Conservation (phyloP, 345 rosid genomes). For the Acer yangbiense region DNA sequence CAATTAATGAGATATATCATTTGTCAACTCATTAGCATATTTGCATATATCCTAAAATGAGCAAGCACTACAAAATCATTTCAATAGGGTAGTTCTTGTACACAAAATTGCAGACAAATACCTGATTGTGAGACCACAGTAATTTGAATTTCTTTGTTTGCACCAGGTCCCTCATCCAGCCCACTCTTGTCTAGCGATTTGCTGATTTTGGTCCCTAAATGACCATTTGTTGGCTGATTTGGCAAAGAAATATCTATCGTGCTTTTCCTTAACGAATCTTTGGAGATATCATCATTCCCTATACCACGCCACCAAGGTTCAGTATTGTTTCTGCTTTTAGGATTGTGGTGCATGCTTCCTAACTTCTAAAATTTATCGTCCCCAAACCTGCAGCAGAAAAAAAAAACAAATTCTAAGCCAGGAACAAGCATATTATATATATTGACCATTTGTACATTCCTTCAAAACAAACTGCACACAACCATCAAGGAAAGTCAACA, state of each 20-base stretch:
- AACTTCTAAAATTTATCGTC: slow-evolving; percentile 9
- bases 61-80: slow-evolving; percentile 9
- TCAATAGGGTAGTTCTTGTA: not conserved
- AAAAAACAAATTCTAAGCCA: not conserved
- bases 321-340: slow-evolving; percentile 15
- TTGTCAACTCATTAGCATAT: not conserved
- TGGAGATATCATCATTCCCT: slow-evolving; percentile 11
- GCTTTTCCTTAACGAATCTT: slow-evolving; percentile 20
- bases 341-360: slow-evolving; percentile 31
- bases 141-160: slow-evolving; percentile 14
- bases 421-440: not conserved
- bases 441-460: not conserved
- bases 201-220: slow-evolving; percentile 22
- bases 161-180: slow-evolving; percentile 13
- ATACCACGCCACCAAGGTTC: slow-evolving; percentile 39
- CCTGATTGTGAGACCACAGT: slow-evolving; percentile 31
- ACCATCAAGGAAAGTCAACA: slow-evolving; percentile 4
- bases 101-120: slow-evolving; percentile 17
- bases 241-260: slow-evolving; percentile 9
- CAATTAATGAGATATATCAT: not conserved
- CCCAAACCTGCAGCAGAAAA: not conserved
- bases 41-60: not conserved
- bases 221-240: not conserved
- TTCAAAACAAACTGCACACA: too few species aligned
- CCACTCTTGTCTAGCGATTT: slow-evolving; percentile 19